Base-by-base conservation (phyloP, 2,329 filamentous ascomycete species). In the Cladosporium sp. region DNA sequence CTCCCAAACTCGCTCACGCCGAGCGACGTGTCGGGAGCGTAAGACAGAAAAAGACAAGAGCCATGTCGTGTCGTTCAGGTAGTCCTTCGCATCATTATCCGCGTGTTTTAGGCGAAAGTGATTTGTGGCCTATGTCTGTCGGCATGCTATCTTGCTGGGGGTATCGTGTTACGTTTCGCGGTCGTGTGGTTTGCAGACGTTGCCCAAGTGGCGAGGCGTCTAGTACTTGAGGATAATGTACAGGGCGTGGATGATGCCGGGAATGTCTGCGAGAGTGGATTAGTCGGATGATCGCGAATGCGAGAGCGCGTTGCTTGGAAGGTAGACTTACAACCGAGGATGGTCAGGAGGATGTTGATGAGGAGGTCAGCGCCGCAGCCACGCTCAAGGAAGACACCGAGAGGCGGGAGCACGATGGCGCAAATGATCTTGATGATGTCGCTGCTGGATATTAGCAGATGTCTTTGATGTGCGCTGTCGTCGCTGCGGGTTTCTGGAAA, bases 171-270 rank as follows among this genome's bases (percentile, higher is more conserved):
- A 6, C 9, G 37, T 38, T 13, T 38, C 12, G 8, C 38, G 19
- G 43, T 38, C 36, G 24, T n/a, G 12, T 22, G 19, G 6, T 22
- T 12, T 24, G 24, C 29, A 22, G 44, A 27, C 45, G 37, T 41
- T 30, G 45, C 45, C 39, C 24, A 39, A 13, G 36, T 29, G 27
- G 37, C 27, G 45, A 18, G n/a, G 27, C 51, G 37, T 56, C 71
- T 89, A 95, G 70, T 90, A 92, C 74, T 92, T 93, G 64, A 93
- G 79, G 62, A 95, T 93, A 66, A 95, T 91, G 80, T 93, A 95
- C 76, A 95, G 75, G 56, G 90, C 90, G 78, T 96, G 90, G 71
- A 95, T 89, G 75, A 95, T 91, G 71, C 89, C 58, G 36, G 64
- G 67, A 54, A 70, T 68, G 70, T 82, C 85, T 71, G 81, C 83